Conservation (phyloP, 2,329 filamentous ascomycete genomes). For the Colletotrichum sp. region DNA sequence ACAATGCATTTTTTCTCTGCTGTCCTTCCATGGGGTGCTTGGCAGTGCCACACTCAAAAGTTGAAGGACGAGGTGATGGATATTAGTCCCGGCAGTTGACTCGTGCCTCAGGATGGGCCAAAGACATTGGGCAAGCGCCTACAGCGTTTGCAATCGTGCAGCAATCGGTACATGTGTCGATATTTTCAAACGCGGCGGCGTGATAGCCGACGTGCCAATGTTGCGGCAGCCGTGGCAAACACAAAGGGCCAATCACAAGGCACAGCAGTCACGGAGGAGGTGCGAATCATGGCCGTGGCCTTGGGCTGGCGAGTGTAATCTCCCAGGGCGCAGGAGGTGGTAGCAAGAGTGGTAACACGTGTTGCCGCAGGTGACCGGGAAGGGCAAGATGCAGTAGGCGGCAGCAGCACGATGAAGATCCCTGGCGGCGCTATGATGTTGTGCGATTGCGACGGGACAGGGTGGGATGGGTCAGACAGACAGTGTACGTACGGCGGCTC, state of each 20-base stretch:
- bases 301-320: neutral
- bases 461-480: neutral
- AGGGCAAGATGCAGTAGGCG: constrained; percentile 8
- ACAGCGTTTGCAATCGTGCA: neutral
- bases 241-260: neutral
- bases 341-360: constrained; percentile 19
- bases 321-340: neutral
- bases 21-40: neutral
- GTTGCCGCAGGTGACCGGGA: constrained; percentile 18
- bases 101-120: neutral
- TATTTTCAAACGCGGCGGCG: constrained; percentile 22
- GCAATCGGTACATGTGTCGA: constrained; percentile 18
- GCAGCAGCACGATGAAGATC: constrained; percentile 9
- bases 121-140: constrained; percentile 25
- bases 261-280: neutral
- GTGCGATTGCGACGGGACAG: neutral
- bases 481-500: neutral
- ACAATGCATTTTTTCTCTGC: neutral
- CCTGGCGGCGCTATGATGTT: constrained; percentile 3
- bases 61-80: neutral
- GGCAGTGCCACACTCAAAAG: neutral
- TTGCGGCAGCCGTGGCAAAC: neutral
- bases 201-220: constrained; percentile 1
- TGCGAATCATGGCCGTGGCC: neutral
- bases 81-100: neutral